Percentiles rank a stretch among this genome's conserved stretches.
These are phyloP conservation scores for Monascus purpureus DNA, from an alignment of 495 filamentous ascomycete species.

Conservation along the genomic window DNA sequence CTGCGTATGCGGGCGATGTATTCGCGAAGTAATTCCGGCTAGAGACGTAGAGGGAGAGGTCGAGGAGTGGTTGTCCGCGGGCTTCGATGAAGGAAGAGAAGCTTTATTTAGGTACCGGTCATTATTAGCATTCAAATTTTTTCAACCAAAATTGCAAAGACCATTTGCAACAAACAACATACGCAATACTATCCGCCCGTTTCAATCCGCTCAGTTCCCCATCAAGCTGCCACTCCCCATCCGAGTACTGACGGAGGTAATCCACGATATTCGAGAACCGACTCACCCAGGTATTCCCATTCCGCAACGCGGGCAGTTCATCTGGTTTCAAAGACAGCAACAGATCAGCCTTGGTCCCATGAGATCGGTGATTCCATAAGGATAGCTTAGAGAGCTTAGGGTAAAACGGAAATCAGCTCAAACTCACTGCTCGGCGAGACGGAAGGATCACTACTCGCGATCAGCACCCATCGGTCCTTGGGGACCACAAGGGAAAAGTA, in stretches of 20 bases:
- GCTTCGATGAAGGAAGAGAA: constrained; percentile 49
- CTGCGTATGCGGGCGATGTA: constrained; percentile 63
- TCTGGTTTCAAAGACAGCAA: constrained; percentile 29
- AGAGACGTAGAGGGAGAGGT: constrained; percentile 78
- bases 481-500: constrained; percentile 48
- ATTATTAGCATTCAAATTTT: too few species aligned
- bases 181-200: constrained; percentile 42
- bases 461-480: constrained; percentile 52
- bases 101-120: constrained; percentile 20
- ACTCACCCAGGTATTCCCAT: constrained; percentile 47
- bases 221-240: constrained; percentile 43
- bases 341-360: too few species aligned
- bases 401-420: background rate
- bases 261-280: constrained; percentile 63
- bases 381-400: too few species aligned
- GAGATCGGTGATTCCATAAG: too few species aligned
- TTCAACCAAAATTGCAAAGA: too few species aligned
- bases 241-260: constrained; percentile 45
- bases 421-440: constrained; percentile 62
- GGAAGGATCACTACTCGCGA: constrained; percentile 61
- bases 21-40: constrained; percentile 62
- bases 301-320: constrained; percentile 57
- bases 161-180: constrained; percentile 15
- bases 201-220: constrained; percentile 25
- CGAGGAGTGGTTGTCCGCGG: constrained; percentile 51